phyloP scores from a whole-genome alignment of 768 basidiomycete genomes.

The Suillus placidus region DNA sequence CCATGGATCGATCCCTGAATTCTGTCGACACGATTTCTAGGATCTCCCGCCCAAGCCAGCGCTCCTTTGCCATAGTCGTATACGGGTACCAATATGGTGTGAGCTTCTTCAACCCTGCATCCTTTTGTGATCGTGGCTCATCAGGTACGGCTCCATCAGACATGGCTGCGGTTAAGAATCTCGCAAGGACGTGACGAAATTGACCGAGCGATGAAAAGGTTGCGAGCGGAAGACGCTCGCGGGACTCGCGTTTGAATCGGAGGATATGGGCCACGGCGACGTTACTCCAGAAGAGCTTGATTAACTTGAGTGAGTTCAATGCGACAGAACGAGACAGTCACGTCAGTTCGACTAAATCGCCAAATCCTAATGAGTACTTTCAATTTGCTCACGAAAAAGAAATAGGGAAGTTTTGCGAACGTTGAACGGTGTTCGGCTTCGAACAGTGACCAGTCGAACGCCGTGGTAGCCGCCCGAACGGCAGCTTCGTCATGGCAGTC shows the following conservation, averaged over 20 bases:
- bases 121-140: constrained; percentile 23
- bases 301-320: constrained; percentile 7
- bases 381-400: not conserved
- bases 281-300: constrained; percentile 25
- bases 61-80: constrained; percentile 88
- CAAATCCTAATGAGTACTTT: not conserved
- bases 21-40: constrained; percentile 93
- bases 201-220: constrained; percentile 53
- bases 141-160: constrained; percentile 29
- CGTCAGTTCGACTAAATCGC: not conserved
- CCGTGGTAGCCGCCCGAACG: too few species aligned
- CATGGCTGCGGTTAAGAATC: constrained; percentile 56
- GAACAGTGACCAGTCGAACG: too few species aligned
- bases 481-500: too few species aligned
- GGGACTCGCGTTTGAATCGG: constrained; percentile 28
- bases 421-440: not conserved
- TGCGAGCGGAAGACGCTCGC: constrained; percentile 44
- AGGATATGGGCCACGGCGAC: constrained; percentile 34
- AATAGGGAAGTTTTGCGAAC: not conserved
- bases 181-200: constrained; percentile 58
- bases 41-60: constrained; percentile 87
- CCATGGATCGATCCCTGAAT: constrained; percentile 90
- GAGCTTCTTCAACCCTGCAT: constrained; percentile 65
- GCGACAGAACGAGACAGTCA: not conserved
- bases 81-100: constrained; percentile 93